Conservation (phyloP, 805 yeast genomes). For the Kodamaea fukazawae region DNA sequence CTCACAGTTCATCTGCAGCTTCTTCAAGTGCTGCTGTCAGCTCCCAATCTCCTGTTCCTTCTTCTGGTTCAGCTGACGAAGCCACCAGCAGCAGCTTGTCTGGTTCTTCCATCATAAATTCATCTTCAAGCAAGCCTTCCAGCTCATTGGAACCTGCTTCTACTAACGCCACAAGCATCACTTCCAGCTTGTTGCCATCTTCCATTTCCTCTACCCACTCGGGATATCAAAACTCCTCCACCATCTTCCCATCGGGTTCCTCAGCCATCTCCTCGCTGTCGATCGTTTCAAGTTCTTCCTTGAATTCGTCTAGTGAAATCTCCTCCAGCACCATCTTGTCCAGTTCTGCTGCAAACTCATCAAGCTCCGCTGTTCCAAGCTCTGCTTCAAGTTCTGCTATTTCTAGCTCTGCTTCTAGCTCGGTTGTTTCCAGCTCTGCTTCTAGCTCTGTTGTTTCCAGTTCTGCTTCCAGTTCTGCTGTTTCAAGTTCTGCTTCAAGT, state of each 20-base stretch:
- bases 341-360: too few relatives aligned
- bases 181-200: too few relatives aligned
- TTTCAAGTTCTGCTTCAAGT: background rate
- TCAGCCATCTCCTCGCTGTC: background rate
- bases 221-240: background rate
- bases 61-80: background rate
- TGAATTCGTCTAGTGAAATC: too few relatives aligned
- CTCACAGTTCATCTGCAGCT: too few relatives aligned
- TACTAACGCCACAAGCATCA: too few relatives aligned
- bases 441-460: background rate
- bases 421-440: slow-evolving; percentile 3
- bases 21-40: too few relatives aligned
- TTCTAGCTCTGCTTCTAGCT: background rate
- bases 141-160: too few relatives aligned
- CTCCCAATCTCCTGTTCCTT: background rate
- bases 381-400: background rate
- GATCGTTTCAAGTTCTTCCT: too few relatives aligned
- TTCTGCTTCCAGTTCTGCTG: background rate
- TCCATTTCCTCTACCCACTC: too few relatives aligned
- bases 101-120: too few relatives aligned
- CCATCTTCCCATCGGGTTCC: background rate
- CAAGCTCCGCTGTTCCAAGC: background rate
- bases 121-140: too few relatives aligned
- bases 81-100: background rate
- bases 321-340: too few relatives aligned